These are phyloP conservation scores for Conringia planisiliqua DNA, from an alignment of 345 rosid genomes.

Conservation along the genomic window DNA sequence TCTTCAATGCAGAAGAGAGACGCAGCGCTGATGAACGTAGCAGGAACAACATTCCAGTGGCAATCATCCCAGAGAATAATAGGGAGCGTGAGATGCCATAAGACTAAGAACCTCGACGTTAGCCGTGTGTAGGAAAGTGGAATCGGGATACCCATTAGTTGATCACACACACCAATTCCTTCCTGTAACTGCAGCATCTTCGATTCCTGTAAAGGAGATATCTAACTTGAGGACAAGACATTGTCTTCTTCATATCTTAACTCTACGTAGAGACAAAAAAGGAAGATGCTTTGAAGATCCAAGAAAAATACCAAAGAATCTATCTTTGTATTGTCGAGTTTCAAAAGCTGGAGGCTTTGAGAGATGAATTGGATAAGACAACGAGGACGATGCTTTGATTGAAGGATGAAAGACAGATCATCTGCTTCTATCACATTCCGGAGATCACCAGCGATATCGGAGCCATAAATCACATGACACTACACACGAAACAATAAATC, in stretches of 20 bases:
- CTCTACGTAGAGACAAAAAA: not conserved
- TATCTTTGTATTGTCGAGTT: slow-evolving; percentile 58
- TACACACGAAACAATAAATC: slow-evolving; percentile 39
- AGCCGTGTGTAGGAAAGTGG: slow-evolving; percentile 93
- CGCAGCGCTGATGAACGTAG: slow-evolving; percentile 92
- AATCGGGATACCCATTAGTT: slow-evolving; percentile 78
- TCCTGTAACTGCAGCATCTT: slow-evolving; percentile 74
- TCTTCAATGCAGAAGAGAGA: slow-evolving; percentile 99
- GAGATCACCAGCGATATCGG: slow-evolving; percentile 68
- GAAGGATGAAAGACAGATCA: slow-evolving; percentile 67
- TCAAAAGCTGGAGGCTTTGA: slow-evolving; percentile 57
- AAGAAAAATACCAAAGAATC: slow-evolving; percentile 55
- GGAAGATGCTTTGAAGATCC: not conserved
- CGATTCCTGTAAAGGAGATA: slow-evolving; percentile 50
- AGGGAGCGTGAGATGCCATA: slow-evolving; percentile 94
- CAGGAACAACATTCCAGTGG: slow-evolving; percentile 95
- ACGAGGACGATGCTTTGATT: slow-evolving; percentile 74
- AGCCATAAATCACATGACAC: slow-evolving; percentile 79
- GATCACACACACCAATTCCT: slow-evolving; percentile 86
- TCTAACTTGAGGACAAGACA: not conserved
- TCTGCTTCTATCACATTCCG: slow-evolving; percentile 55
- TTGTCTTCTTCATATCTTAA: not conserved
- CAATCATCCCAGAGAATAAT: slow-evolving; percentile 98
- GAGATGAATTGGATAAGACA: slow-evolving; percentile 80
- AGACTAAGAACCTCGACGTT: slow-evolving; percentile 92